These are phyloP conservation scores for Pestalotiopsis sp. DNA, from an alignment of 2,329 filamentous ascomycete genomes.

Conservation along the genomic window DNA sequence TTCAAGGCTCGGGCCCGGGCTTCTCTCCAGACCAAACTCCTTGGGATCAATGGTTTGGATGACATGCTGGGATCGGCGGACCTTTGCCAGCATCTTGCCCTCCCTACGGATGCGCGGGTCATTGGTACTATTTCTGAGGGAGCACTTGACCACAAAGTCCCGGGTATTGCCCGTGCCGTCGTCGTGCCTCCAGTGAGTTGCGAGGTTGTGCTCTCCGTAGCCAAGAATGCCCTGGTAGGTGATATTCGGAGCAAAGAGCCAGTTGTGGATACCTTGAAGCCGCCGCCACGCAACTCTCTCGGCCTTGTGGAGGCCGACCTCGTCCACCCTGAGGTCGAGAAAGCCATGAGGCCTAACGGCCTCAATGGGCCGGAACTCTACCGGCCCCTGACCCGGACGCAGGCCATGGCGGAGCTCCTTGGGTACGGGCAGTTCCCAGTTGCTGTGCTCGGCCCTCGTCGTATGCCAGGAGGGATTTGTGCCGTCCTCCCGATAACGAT, in stretches of 20 bases:
- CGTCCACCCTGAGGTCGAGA: not conserved
- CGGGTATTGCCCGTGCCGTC: not conserved
- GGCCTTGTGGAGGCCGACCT: not conserved
- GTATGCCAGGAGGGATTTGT: not conserved
- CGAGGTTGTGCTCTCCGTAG: not conserved
- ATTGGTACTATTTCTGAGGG: not conserved
- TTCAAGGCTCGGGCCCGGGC: not conserved
- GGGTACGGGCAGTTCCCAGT: not conserved
- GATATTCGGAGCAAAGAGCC: not conserved
- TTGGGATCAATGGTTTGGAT: not conserved
- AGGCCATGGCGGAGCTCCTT: not conserved
- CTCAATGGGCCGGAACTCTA: not conserved
- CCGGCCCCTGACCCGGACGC: not conserved
- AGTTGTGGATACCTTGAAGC: not conserved
- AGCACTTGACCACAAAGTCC: not conserved
- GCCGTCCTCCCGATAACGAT: not conserved
- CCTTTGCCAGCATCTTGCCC: not conserved
- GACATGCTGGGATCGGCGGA: not conserved
- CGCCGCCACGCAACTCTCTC: not conserved
- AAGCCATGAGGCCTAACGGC: not conserved
- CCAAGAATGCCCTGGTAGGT: not conserved
- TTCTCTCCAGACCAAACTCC: not conserved
- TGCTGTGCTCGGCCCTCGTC: not conserved
- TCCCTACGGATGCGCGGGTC: conserved; percentile 2
- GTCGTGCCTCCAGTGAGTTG: not conserved